These are phyloP conservation scores for Penicillium macrosclerotiorum DNA, from an alignment of 495 filamentous ascomycete species.

Conservation along the genomic window DNA sequence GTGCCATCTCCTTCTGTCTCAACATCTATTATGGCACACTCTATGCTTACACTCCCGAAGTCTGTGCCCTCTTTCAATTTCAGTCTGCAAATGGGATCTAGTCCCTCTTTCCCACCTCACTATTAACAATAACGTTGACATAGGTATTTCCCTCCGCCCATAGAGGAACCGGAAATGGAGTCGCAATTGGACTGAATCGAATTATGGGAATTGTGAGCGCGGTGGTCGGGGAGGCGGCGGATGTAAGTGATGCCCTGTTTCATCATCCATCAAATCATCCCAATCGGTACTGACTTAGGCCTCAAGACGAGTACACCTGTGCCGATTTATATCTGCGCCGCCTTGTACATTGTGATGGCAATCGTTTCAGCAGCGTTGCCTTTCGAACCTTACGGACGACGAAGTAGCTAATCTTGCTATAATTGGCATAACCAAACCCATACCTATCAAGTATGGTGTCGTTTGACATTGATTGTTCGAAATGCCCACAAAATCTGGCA, in stretches of 20 bases:
- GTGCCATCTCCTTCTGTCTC: constrained; percentile 62
- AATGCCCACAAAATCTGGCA: too few relatives aligned
- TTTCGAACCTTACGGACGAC: constrained; percentile 67
- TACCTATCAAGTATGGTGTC: too few relatives aligned
- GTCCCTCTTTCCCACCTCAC: neutral
- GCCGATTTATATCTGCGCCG: constrained; percentile 69
- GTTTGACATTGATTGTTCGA: too few relatives aligned
- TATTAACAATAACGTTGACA: neutral
- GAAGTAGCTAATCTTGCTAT: constrained; percentile 55
- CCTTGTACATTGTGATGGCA: constrained; percentile 64
- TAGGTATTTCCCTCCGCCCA: constrained; percentile 59
- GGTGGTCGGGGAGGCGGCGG: constrained; percentile 57
- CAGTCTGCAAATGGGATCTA: neutral
- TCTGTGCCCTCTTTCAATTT: neutral
- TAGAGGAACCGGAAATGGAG: constrained; percentile 67
- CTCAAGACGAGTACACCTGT: constrained; percentile 56
- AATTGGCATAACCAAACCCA: too few relatives aligned
- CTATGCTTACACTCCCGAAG: constrained; percentile 60
- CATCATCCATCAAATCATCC: too few relatives aligned
- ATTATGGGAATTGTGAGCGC: constrained; percentile 72
- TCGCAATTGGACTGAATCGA: constrained; percentile 66
- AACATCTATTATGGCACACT: constrained; percentile 73
- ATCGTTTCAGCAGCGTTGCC: constrained; percentile 58
- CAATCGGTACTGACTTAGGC: too few relatives aligned
- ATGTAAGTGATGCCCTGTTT: too few relatives aligned